Conservation (phyloP, 1,284 basidiomycete genomes). For the Ustilago tritici region DNA sequence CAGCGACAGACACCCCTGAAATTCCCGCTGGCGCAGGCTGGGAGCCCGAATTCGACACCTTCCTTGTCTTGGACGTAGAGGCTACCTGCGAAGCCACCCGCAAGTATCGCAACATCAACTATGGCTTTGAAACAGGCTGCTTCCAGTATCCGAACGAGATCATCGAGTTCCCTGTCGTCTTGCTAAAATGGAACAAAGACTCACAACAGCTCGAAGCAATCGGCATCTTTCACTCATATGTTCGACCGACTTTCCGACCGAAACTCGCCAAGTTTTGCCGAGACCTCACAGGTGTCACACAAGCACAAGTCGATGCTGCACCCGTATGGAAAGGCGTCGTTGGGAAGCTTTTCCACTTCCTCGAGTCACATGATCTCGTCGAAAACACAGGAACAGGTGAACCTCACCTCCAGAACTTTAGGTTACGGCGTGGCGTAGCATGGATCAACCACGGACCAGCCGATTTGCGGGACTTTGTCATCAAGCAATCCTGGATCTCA, state of each 20-base stretch:
- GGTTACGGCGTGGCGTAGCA: conserved; percentile 51
- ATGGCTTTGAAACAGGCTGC: conserved; percentile 38
- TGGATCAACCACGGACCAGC: conserved; percentile 73
- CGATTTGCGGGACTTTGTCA: conserved; percentile 82
- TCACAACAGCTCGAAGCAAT: conserved; percentile 74
- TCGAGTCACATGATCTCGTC: conserved; percentile 72
- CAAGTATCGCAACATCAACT: conserved; percentile 43
- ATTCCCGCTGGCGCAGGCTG: conserved; percentile 11
- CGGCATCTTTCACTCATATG: conserved; percentile 87
- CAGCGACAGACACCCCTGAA: background rate
- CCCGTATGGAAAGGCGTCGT: conserved; percentile 82
- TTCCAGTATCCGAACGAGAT: conserved; percentile 87
- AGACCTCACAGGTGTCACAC: conserved; percentile 87
- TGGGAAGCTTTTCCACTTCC: conserved; percentile 76
- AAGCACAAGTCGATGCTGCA: conserved; percentile 86
- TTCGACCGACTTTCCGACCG: conserved; percentile 87
- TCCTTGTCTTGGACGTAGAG: conserved; percentile 82
- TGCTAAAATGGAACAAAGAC: conserved; percentile 78
- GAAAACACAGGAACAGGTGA: conserved; percentile 39
- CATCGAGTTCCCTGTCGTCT: conserved; percentile 85
- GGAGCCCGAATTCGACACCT: conserved; percentile 68
- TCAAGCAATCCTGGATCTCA: conserved; percentile 83
- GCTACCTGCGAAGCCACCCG: conserved; percentile 78
- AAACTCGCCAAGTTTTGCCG: conserved; percentile 85
- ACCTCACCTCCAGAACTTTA: conserved; percentile 21